Conservation (phyloP, 805 yeast species). For the Myxozyma lipomycoides region DNA sequence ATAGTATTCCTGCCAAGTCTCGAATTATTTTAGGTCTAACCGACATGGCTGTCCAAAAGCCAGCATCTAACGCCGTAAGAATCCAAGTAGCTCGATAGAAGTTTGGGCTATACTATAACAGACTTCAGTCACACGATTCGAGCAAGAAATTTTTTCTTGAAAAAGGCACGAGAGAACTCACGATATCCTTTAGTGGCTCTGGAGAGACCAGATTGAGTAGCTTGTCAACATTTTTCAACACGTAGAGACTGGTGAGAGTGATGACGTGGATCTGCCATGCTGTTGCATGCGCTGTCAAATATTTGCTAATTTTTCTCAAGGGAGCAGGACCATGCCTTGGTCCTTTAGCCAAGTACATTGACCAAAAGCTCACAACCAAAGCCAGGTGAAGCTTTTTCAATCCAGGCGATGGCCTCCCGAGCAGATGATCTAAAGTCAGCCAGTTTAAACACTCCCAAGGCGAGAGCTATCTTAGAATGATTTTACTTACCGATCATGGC, state of each 20-base stretch:
- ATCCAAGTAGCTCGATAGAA: conserved; percentile 35
- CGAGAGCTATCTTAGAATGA: too few relatives aligned
- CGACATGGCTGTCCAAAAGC: conserved; percentile 37
- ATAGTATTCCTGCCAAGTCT: conserved; percentile 30
- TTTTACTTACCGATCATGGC: too few relatives aligned
- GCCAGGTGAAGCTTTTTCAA: conserved; percentile 32
- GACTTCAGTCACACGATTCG: neutral
- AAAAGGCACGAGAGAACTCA: neutral
- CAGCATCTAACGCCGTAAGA: conserved; percentile 35
- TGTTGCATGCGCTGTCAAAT: conserved; percentile 26
- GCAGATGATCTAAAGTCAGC: conserved; percentile 29
- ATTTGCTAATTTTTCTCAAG: conserved; percentile 17
- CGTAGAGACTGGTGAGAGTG: conserved; percentile 32
- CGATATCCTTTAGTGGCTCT: conserved; percentile 31
- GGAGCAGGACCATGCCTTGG: conserved; percentile 33
- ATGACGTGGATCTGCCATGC: conserved; percentile 35
- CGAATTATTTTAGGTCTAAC: conserved; percentile 27
- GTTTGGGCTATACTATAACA: conserved; percentile 25
- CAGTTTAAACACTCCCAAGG: too few relatives aligned
- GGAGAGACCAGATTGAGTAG: conserved; percentile 32
- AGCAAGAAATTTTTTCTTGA: neutral
- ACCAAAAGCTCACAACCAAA: conserved; percentile 31
- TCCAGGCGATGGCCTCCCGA: conserved; percentile 33
- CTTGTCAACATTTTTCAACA: conserved; percentile 34
- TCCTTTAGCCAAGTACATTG: conserved; percentile 29